Conservation (phyloP, 768 basidiomycete species). For the Nidularia pulvinata region DNA sequence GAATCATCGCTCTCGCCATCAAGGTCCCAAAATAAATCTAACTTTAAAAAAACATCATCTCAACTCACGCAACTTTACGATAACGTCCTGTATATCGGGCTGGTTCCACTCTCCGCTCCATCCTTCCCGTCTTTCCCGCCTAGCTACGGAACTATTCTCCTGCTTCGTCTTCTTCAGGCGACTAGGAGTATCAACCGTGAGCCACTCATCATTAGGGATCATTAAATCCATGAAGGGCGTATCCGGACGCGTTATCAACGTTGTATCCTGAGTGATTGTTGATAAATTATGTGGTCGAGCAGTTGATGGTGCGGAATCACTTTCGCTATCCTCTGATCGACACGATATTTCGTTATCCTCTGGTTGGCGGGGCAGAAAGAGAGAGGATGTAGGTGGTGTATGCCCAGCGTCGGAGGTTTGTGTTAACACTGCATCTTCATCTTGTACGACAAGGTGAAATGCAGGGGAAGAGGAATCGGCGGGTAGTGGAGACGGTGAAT, state of each 20-base stretch:
- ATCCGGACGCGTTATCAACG: not conserved
- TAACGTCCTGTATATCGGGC: constrained; percentile 20
- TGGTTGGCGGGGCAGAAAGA: too few relatives aligned
- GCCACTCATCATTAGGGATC: not conserved
- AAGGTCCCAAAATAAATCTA: too few relatives aligned
- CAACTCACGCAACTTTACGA: constrained; percentile 16
- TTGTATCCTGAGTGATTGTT: too few relatives aligned
- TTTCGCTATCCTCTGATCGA: not conserved
- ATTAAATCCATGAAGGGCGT: not conserved
- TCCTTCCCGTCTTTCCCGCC: constrained; percentile 14
- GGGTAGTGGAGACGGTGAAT: not conserved
- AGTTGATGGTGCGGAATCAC: too few relatives aligned
- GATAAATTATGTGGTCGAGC: too few relatives aligned
- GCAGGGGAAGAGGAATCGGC: constrained; percentile 1
- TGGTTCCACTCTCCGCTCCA: constrained; percentile 26
- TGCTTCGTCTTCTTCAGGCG: not conserved
- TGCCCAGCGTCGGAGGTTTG: not conserved
- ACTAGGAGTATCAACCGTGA: not conserved
- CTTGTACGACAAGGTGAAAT: not conserved
- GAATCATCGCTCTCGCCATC: too few relatives aligned
- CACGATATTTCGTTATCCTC: too few relatives aligned
- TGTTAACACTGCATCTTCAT: constrained; percentile 1
- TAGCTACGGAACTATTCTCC: constrained; percentile 2
- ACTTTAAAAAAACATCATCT: not conserved
- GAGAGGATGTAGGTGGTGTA: too few relatives aligned